Evolutionary conservation across 2,329 filamentous ascomycete species (phyloP).

Genomic region (Epichloe coenophiala): DNA sequence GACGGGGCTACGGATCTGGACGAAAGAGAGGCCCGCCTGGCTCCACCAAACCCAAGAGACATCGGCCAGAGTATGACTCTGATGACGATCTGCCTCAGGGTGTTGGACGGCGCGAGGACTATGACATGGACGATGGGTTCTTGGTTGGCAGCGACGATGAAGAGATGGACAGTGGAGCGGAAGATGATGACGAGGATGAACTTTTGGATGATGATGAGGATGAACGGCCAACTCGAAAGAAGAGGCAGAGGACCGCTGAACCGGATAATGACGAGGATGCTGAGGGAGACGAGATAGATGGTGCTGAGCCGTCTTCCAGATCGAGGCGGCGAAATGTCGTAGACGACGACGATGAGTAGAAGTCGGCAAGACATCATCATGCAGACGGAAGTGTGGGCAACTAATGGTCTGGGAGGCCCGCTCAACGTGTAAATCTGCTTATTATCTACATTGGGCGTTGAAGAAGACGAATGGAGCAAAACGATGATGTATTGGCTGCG

Average conservation of each 20-base stretch:
- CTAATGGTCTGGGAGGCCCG: not conserved
- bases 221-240: conserved; percentile 30
- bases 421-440: not conserved
- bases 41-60: conserved; percentile 36
- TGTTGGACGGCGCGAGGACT: conserved; percentile 53
- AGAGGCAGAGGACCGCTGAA: conserved; percentile 38
- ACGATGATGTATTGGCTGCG: not conserved
- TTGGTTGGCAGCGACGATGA: conserved; percentile 66
- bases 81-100: conserved; percentile 58
- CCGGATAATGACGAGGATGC: conserved; percentile 36
- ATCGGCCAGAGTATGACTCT: conserved; percentile 57
- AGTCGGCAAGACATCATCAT: not conserved
- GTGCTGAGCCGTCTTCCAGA: conserved; percentile 26
- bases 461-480: not conserved
- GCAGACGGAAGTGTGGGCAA: not conserved
- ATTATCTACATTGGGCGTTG: not conserved
- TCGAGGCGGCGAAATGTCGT: conserved; percentile 42
- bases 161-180: conserved; percentile 44
- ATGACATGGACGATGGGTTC: conserved; percentile 70
- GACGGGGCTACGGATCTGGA: conserved; percentile 33
- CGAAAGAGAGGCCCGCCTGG: conserved; percentile 41
- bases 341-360: conserved; percentile 30
- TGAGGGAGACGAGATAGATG: conserved; percentile 40
- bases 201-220: conserved; percentile 41
- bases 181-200: conserved; percentile 53